Base-by-base conservation (phyloP, 2,329 filamentous ascomycete genomes). In the Colletotrichum australisinense region DNA sequence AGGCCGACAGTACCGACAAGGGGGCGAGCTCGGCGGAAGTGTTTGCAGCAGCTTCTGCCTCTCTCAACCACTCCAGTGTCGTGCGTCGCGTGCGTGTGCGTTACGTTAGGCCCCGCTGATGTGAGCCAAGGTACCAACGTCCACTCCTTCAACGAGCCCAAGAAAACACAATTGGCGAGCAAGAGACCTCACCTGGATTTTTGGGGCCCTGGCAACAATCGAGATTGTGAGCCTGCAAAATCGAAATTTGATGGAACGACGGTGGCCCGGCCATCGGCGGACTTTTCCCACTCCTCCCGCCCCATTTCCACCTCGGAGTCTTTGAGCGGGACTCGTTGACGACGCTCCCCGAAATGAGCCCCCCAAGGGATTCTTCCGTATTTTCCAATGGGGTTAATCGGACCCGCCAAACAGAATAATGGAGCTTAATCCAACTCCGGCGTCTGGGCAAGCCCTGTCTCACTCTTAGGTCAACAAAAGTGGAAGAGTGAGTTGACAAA, bases 281-380 rank as follows among this genome's bases (percentile, higher is more conserved):
- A 52, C 28, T 52, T 57, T 57, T 65, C 30, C 67, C 56, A 65
- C 60, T 62, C 67, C 62, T 70, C 60, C 60, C 58, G 59, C 58
- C 55, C 66, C 60, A 46, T 64, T 62, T 70, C 66, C 60, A 63
- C 60, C 71, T 70, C 71, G 67, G 67, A 65, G 38, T 56, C 59
- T 59, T 63, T 46, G 38, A 59, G 69, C 67, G 67, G 67, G 35
- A 57, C 67, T 28, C 30, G 24, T 63, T 62, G 71, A 57, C 71
- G 56, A 58, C 42, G 67, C 24, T 73, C 67, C 32, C 71, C 67
- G 70, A 73, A 70, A 73, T 70, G 70, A 73, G 56, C 38, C 52
- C 53, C 42, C 38, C 26, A 26, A 42, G 67, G 32, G 22, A 69
- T 64, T 55, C 52, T 59, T 53, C 53, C 53, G 35, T 16, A 16